Base-by-base conservation (phyloP, 2,329 filamentous ascomycete genomes). In the Penicillium janthinellum region DNA sequence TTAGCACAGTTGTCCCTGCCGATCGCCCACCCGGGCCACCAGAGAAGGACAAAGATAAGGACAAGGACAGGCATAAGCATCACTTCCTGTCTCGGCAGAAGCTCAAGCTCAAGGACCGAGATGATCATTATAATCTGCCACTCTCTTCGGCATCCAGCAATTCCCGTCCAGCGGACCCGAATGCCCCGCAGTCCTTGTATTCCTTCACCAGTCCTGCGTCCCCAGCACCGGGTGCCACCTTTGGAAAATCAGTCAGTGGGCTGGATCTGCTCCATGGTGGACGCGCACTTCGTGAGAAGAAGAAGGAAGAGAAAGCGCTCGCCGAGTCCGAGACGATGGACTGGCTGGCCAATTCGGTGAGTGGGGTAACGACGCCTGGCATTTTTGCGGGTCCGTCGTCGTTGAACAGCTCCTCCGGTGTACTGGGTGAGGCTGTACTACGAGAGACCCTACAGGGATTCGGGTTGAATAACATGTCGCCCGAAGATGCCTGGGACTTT, bases 171-270 rank as follows among this genome's bases (percentile, higher is more conserved):
- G 83, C 85, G 1, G 86, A 89, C 69, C 84, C 86, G 6, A 85
- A 81, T 64, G 84, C 85, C 31, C 84, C 87, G 4, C 82, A 87
- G 58, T 86, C 86, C 2, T 76, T 89, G 4, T 89, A 89, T 71
- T 87, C 83, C 0, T 90, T 90, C 67, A 83, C 84, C 0, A 64
- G 63, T 15, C 87, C 87, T 1, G 83, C 86, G 3, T 88, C 87
- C 2, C 86, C 87, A 4, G 83, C 82, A 8, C 82, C 84, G 37
- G 79, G 81, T n/a, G 82, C 79, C 7, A 76, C 83, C 1, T 96
- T 98, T 73, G 83, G 88, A 39, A 96, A 95, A 77, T 90, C 89
- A 3, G 90, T 95, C 71, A 94, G 90, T 60, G 90, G 90, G 0
- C 80, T 94, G 45, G 91, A 94, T 74, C 78, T 94, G 28, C 83